Evolutionary conservation across 2,329 filamentous ascomycete genomes (phyloP).

Genomic region (Botryotinia convoluta): DNA sequence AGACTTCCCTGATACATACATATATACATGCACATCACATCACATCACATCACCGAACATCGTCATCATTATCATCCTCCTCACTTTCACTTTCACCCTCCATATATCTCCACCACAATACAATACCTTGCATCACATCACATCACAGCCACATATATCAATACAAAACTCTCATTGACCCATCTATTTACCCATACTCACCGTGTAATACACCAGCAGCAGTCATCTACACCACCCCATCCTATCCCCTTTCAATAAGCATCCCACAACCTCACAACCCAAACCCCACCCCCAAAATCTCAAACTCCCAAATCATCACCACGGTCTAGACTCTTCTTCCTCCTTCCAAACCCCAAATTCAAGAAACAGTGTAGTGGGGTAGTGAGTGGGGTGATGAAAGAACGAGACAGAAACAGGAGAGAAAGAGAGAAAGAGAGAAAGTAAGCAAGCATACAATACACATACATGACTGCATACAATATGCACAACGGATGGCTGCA

Average conservation of each 20-base stretch:
- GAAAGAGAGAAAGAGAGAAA: not conserved
- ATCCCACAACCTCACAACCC: not conserved
- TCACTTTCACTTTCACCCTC: not conserved
- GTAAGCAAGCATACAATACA: not conserved
- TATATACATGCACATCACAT: not conserved
- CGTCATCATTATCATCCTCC: not conserved
- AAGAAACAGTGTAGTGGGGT: not conserved
- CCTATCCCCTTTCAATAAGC: too few species aligned
- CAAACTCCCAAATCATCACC: not conserved
- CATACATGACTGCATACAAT: not conserved
- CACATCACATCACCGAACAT: not conserved
- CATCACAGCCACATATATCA: not conserved
- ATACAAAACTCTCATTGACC: not conserved
- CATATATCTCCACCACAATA: not conserved
- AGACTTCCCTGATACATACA: not conserved
- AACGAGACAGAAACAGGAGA: not conserved
- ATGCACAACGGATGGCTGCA: not conserved
- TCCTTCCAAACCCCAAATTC: not conserved
- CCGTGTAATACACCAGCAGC: not conserved
- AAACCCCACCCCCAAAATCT: fast-evolving
- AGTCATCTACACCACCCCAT: not conserved
- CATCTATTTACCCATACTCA: not conserved
- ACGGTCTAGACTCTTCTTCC: not conserved
- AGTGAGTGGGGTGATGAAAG: not conserved
- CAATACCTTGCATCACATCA: not conserved